Conservation (phyloP, 331 rosid genomes). For the Dryas integrifolia region DNA sequence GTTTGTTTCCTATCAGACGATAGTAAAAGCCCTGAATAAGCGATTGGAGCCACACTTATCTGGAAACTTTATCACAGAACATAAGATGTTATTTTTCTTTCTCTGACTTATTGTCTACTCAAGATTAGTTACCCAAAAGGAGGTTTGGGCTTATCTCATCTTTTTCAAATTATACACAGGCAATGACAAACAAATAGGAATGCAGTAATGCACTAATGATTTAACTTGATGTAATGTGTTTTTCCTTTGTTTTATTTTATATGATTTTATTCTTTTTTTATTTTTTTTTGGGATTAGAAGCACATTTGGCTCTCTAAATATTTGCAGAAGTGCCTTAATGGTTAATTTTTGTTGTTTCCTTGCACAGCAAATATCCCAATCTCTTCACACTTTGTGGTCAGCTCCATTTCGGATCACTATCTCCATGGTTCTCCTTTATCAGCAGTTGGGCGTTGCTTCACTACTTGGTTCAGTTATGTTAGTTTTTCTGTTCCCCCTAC, state of each 20-base stretch:
- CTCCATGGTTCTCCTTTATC: constrained; percentile 48
- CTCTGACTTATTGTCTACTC: background rate
- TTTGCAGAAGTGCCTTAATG: background rate
- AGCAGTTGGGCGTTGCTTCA: constrained; percentile 46
- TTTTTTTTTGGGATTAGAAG: no score
- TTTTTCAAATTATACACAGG: background rate
- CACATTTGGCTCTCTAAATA: background rate
- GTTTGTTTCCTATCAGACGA: background rate
- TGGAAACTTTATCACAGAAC: background rate
- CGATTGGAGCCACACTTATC: background rate
- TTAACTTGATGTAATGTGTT: background rate
- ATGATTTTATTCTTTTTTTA: no score
- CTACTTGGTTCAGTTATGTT: constrained; percentile 47
- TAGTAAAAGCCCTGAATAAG: background rate
- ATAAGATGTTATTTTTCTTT: background rate
- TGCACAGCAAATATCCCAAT: constrained; percentile 44
- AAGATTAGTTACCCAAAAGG: background rate
- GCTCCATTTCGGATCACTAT: constrained; percentile 50
- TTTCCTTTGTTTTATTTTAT: no score
- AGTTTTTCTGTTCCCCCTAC: constrained; percentile 50
- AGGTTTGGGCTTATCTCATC: background rate
- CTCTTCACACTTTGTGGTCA: constrained; percentile 55
- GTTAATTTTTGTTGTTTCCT: constrained; percentile 18
- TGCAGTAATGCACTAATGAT: background rate
- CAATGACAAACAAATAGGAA: background rate